These are phyloP conservation scores for Bruguiera gymnorhiza DNA, from an alignment of 345 rosid species.

Conservation along the genomic window DNA sequence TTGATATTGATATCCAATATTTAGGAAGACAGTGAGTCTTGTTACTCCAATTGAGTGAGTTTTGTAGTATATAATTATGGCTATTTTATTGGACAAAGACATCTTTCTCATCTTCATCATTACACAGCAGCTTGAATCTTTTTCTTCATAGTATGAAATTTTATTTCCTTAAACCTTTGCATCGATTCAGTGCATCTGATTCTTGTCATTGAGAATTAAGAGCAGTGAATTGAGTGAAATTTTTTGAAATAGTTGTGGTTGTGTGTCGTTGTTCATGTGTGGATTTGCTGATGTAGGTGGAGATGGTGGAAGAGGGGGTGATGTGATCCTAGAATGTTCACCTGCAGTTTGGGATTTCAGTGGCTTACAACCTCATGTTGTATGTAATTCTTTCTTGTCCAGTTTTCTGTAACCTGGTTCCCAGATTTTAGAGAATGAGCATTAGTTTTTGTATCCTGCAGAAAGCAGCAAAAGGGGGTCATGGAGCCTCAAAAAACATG, in stretches of 20 bases:
- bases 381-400: conserved; percentile 34
- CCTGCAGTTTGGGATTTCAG: conserved; percentile 85
- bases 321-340: conserved; percentile 85
- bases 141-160: background rate
- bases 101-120: background rate
- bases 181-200: background rate
- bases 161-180: background rate
- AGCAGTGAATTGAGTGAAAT: background rate
- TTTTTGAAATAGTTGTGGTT: background rate
- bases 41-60: background rate
- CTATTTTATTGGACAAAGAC: background rate
- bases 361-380: conserved; percentile 78
- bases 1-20: background rate
- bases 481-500: conserved; percentile 79
- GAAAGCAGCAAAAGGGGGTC: conserved; percentile 76
- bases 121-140: background rate
- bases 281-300: conserved; percentile 56
- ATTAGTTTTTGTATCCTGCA: conserved; percentile 27
- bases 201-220: background rate
- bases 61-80: background rate
- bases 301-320: conserved; percentile 95
- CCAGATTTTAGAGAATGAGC: background rate
- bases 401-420: background rate
- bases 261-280: conserved; percentile 8
- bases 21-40: background rate